These are phyloP conservation scores for Phyllosticta ampelicida DNA, from an alignment of 2,329 filamentous ascomycete species.

Conservation along the genomic window DNA sequence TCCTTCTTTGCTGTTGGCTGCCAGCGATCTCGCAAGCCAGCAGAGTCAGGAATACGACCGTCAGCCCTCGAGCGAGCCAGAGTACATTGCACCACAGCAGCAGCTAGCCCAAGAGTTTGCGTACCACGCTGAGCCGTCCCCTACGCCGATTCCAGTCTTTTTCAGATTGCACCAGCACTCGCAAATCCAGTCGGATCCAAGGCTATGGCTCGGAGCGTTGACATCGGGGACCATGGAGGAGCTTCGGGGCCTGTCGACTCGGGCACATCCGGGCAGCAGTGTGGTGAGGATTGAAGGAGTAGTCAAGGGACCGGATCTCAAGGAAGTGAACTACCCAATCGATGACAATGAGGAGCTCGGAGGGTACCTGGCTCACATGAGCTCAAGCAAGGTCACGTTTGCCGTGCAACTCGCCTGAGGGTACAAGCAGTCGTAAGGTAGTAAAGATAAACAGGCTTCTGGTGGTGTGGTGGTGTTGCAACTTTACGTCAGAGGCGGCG, in stretches of 20 bases:
- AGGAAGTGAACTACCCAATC: slow-evolving; percentile 54
- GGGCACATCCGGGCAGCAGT: slow-evolving; percentile 49
- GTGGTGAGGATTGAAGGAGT: slow-evolving; percentile 58
- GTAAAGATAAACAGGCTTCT: not conserved
- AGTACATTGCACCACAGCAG: slow-evolving; percentile 1
- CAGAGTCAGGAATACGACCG: not conserved
- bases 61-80: slow-evolving; percentile 3
- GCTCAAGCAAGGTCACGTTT: slow-evolving; percentile 46
- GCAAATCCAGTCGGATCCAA: slow-evolving; percentile 38
- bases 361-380: slow-evolving; percentile 58
- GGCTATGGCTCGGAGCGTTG: slow-evolving; percentile 57
- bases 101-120: slow-evolving; percentile 3
- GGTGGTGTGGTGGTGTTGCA: not conserved
- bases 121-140: slow-evolving; percentile 12
- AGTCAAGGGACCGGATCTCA: slow-evolving; percentile 40
- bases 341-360: slow-evolving; percentile 61
- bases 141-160: slow-evolving; percentile 46
- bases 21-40: slow-evolving; percentile 32
- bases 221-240: slow-evolving; percentile 48
- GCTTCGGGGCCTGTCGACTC: slow-evolving; percentile 49
- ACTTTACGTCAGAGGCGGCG: not conserved
- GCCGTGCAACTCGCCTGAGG: slow-evolving; percentile 24
- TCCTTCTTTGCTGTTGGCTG: slow-evolving; percentile 49
- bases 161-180: slow-evolving; percentile 60
- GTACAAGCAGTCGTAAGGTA: not conserved